A percentile compares a stretch with the other conserved stretches of the same genome.
phyloP scores from a whole-genome alignment of 176 grass and related monocot species.

The Eragrostis nindensis region DNA sequence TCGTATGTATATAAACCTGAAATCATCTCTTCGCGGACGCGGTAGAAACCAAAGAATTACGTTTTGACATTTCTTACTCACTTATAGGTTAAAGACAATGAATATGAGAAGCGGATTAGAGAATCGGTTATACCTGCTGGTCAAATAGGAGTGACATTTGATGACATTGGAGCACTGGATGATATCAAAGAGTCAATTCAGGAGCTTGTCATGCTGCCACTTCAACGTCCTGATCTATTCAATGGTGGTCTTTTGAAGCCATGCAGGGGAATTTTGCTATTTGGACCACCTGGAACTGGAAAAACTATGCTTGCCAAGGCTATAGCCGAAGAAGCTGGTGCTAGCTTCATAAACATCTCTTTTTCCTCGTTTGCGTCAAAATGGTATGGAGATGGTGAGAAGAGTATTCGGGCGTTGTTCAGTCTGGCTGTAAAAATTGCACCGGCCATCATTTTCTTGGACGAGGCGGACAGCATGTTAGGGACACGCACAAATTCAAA shows the following conservation, averaged over 20 bases:
- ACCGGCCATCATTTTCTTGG: conserved; percentile 94
- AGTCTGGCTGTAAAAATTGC: conserved; percentile 89
- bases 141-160: conserved; percentile 94
- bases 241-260: conserved; percentile 94
- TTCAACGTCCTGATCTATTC: conserved; percentile 89
- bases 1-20: no score
- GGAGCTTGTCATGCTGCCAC: conserved; percentile 96
- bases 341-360: conserved; percentile 96
- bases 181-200: conserved; percentile 99
- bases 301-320: conserved; percentile 99
- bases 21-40: no score
- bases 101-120: conserved; percentile 96
- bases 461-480: conserved; percentile 97
- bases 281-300: conserved; percentile 94
- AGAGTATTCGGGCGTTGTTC: conserved; percentile 93
- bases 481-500: no score
- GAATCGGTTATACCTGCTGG: conserved; percentile 87
- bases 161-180: conserved; percentile 90
- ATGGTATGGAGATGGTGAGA: conserved; percentile 99
- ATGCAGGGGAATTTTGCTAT: conserved; percentile 85
- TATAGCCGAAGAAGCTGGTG: conserved; percentile 94
- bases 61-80: no score
- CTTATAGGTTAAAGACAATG: no score
- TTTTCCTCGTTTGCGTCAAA: conserved; percentile 98
- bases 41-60: no score